Conservation (phyloP, 108 stramenopile species). For the Cyclostephanos tholiformis region DNA sequence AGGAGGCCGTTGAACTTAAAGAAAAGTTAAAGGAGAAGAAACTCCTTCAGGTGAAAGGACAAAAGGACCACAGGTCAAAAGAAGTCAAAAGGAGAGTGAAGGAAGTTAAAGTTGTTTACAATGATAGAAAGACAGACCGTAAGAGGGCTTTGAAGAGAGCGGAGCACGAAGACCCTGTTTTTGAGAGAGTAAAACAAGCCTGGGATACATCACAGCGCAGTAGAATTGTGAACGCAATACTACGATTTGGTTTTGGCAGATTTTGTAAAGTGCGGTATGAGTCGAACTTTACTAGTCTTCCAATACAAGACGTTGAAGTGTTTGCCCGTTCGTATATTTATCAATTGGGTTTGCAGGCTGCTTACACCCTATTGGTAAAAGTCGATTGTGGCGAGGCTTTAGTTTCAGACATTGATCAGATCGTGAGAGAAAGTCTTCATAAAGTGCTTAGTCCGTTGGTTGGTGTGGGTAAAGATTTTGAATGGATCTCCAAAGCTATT, state of each 20-base stretch:
- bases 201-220: slow-evolving; percentile 84
- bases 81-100: slow-evolving; percentile 42
- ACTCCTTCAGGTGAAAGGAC: slow-evolving; percentile 23
- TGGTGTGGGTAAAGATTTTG: slow-evolving; percentile 47
- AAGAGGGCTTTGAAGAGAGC: slow-evolving; percentile 60
- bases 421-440: slow-evolving; percentile 33
- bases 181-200: slow-evolving; percentile 81
- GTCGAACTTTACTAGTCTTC: slow-evolving; percentile 74
- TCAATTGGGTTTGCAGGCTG: slow-evolving; percentile 76
- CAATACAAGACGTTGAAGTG: slow-evolving; percentile 83
- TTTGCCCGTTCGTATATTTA: slow-evolving; percentile 73
- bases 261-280: slow-evolving; percentile 81
- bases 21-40: slow-evolving; percentile 42
- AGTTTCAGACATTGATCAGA: slow-evolving; percentile 30
- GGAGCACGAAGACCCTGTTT: slow-evolving; percentile 74
- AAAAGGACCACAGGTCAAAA: slow-evolving; percentile 25
- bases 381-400: slow-evolving; percentile 40
- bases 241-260: slow-evolving; percentile 82
- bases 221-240: slow-evolving; percentile 60
- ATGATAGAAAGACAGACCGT: slow-evolving; percentile 60
- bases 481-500: slow-evolving; percentile 70
- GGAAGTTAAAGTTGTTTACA: slow-evolving; percentile 53
- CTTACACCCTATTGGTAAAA: slow-evolving; percentile 51
- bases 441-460: slow-evolving; percentile 53
- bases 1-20: slow-evolving; percentile 48